phyloP scores from a whole-genome alignment of 352 stramenopile species.

The Phytopythium mirpurense region DNA sequence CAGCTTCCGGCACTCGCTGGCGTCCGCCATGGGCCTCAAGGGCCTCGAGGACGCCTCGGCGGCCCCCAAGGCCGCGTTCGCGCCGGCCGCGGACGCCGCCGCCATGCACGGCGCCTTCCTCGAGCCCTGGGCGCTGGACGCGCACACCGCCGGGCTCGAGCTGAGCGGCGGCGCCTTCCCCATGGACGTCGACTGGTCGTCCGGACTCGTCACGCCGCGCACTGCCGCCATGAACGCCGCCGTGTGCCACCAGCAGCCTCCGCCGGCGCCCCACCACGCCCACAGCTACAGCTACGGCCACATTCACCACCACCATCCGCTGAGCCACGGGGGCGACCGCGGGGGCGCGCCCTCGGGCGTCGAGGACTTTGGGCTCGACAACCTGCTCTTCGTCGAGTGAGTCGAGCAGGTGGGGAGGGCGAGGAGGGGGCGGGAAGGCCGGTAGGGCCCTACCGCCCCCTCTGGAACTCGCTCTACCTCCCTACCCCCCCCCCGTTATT shows the following conservation, averaged over 20 bases:
- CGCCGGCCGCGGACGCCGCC: constrained; percentile 18
- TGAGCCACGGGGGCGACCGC: constrained; percentile 21
- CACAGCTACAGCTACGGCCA: too few species aligned
- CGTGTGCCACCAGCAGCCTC: not conserved
- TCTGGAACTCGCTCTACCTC: too few species aligned
- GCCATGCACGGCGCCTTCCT: constrained; percentile 43
- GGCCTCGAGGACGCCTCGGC: constrained; percentile 22
- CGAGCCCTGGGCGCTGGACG: constrained; percentile 62
- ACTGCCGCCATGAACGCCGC: constrained; percentile 16
- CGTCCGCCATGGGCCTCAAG: constrained; percentile 15
- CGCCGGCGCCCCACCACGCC: constrained; percentile 1
- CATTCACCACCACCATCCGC: constrained; percentile 14
- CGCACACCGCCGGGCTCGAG: constrained; percentile 43
- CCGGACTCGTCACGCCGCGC: constrained; percentile 7
- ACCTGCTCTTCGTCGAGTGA: constrained; percentile 65
- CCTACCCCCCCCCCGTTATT: too few species aligned
- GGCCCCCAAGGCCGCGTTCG: not conserved
- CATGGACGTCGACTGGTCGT: constrained; percentile 36
- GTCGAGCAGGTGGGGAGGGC: too few species aligned
- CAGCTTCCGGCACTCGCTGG: constrained; percentile 27
- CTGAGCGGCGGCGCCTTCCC: constrained; percentile 20
- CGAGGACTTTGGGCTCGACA: constrained; percentile 65
- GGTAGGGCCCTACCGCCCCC: too few species aligned
- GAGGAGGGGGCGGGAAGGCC: too few species aligned
- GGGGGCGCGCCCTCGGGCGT: constrained; percentile 31